Evolutionary conservation across 768 basidiomycete genomes (phyloP).

Genomic region (Coprinellus micaceus): DNA sequence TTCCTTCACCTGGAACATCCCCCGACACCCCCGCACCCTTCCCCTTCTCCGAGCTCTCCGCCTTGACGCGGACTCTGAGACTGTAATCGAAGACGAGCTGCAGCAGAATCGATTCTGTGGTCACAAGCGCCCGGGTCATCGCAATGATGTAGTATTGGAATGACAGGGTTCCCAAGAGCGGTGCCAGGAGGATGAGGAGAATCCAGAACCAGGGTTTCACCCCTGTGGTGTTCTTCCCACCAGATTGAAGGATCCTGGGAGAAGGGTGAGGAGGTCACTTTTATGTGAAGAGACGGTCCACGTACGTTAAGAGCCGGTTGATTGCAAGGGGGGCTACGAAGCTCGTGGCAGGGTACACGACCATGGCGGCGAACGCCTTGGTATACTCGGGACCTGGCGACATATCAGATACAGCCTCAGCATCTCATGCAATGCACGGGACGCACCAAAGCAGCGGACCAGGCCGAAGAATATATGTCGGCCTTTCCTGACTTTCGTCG

Average conservation of each 20-base stretch:
- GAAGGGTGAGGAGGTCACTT: background rate
- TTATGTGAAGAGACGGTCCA: background rate
- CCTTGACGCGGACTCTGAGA: conserved; percentile 58
- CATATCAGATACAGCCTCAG: background rate
- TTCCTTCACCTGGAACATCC: background rate
- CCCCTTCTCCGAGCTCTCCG: conserved; percentile 14
- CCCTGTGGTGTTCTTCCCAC: background rate
- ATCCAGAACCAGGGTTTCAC: background rate
- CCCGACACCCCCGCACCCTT: background rate
- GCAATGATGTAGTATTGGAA: conserved; percentile 34
- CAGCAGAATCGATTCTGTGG: conserved; percentile 41
- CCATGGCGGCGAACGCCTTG: conserved; percentile 20
- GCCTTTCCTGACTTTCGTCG: conserved; percentile 34
- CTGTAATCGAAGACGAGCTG: conserved; percentile 40
- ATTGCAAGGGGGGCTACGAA: conserved; percentile 40
- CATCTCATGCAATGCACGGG: background rate
- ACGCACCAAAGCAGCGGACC: conserved; percentile 32
- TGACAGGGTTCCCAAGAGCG: conserved; percentile 12
- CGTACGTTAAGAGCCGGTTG: conserved; percentile 37
- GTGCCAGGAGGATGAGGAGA: conserved; percentile 2
- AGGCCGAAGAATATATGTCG: conserved; percentile 47
- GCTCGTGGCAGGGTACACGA: conserved; percentile 23
- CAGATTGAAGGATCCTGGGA: background rate
- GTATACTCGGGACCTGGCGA: conserved; percentile 27
- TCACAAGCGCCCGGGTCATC: conserved; percentile 45